phyloP scores from a whole-genome alignment of 805 yeast genomes.

The Yarrowia alimentaria region DNA sequence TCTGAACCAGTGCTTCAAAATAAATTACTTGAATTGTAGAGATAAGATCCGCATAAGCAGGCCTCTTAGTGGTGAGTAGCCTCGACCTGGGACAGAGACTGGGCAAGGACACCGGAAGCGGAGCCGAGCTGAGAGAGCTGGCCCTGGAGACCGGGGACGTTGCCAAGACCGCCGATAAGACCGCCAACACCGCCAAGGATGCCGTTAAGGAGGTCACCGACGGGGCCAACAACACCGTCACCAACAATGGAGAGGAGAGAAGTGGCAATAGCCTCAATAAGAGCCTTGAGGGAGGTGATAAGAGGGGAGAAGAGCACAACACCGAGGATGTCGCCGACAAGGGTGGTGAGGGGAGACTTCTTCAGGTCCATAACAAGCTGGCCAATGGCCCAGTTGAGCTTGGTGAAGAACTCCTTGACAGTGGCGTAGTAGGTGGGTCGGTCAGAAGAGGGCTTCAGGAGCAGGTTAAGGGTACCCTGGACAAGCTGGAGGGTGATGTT shows the following conservation, averaged over 20 bases:
- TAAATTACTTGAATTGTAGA: conserved; percentile 24
- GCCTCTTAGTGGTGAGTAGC: conserved; percentile 22
- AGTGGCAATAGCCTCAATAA: conserved; percentile 14
- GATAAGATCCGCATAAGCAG: conserved; percentile 14
- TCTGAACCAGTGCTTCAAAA: conserved; percentile 20
- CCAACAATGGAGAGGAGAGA: conserved; percentile 18
- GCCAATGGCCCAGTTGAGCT: conserved; percentile 27
- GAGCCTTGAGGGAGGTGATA: conserved; percentile 23
- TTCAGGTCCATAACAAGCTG: conserved; percentile 26
- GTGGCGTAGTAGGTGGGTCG: conserved; percentile 27
- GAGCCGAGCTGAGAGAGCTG: conserved; percentile 14
- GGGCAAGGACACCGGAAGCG: conserved; percentile 15
- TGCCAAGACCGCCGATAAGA: conserved; percentile 10
- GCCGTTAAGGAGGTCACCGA: conserved; percentile 23
- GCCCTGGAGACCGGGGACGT: conserved; percentile 24
- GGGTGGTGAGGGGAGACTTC: conserved; percentile 27
- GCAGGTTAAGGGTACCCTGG: conserved; percentile 26
- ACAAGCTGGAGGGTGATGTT: conserved; percentile 27
- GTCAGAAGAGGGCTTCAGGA: conserved; percentile 25
- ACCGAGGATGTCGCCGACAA: conserved; percentile 26
- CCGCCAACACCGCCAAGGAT: conserved; percentile 25
- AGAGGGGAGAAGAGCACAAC: conserved; percentile 26
- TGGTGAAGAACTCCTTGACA: conserved; percentile 25
- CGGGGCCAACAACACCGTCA: conserved; percentile 26
- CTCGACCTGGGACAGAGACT: conserved; percentile 12